Evolutionary conservation across 257 asterid species (phyloP).

Genomic region (Cinchona pubescens): DNA sequence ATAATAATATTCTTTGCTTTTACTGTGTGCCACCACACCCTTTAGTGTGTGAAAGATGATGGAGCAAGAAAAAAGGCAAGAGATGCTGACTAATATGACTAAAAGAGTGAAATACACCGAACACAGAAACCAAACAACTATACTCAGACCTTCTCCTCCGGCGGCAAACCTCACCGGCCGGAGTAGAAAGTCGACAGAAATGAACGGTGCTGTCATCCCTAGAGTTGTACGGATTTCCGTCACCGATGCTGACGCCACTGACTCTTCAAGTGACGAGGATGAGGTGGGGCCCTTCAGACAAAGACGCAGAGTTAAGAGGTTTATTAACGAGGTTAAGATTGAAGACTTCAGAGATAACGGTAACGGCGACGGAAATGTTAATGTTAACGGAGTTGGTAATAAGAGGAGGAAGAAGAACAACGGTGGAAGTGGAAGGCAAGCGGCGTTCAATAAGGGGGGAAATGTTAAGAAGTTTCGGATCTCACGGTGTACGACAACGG

Average conservation of each 20-base stretch:
- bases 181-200: slow-evolving; percentile 18
- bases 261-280: slow-evolving; percentile 82
- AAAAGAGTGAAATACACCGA: slow-evolving; percentile 55
- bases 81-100: slow-evolving; percentile 27
- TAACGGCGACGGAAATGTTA: slow-evolving; percentile 11
- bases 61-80: slow-evolving; percentile 16
- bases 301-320: slow-evolving; percentile 58
- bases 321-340: slow-evolving; percentile 62
- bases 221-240: slow-evolving; percentile 64
- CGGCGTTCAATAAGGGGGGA: slow-evolving; percentile 17
- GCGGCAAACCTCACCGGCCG: slow-evolving; percentile 19
- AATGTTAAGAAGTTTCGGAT: slow-evolving; percentile 59
- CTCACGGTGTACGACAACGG: slow-evolving; percentile 88
- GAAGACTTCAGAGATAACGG: slow-evolving; percentile 27
- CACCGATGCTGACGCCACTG: slow-evolving; percentile 87
- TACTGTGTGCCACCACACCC: too few relatives aligned
- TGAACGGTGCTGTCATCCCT: slow-evolving; percentile 21
- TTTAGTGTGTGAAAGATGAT: too few relatives aligned
- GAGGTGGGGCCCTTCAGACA: slow-evolving; percentile 27
- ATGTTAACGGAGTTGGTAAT: slow-evolving; percentile 8
- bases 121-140: slow-evolving; percentile 48
- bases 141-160: slow-evolving; percentile 13
- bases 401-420: slow-evolving; percentile 24
- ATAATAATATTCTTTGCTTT: slow-evolving; percentile 4
- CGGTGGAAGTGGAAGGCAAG: slow-evolving; percentile 22